phyloP scores from a whole-genome alignment of 768 basidiomycete species.

The Flagelloscypha sp. region DNA sequence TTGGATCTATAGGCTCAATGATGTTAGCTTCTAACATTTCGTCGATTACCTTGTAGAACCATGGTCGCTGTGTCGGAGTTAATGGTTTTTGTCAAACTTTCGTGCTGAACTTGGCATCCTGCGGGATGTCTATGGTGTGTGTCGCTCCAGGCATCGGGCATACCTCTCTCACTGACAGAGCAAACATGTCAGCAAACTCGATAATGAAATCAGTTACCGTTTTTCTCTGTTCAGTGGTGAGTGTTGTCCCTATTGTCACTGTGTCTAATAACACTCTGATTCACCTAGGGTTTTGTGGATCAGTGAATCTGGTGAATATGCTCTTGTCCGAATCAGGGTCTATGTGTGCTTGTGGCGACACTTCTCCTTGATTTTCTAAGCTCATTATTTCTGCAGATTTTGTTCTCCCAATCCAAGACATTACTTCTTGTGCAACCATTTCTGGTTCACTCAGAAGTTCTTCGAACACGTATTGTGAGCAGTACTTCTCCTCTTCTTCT shows the following conservation, averaged over 20 bases:
- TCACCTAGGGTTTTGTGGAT: background rate
- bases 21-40: constrained; percentile 26
- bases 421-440: too few relatives aligned
- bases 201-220: constrained; percentile 16
- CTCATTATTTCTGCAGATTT: too few relatives aligned
- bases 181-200: constrained; percentile 31
- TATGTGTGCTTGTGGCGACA: background rate
- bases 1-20: constrained; percentile 18
- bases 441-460: too few relatives aligned
- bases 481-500: too few relatives aligned
- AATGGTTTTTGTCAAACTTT: constrained; percentile 24
- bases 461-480: too few relatives aligned
- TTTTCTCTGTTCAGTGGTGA: constrained; percentile 16
- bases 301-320: background rate
- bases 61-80: constrained; percentile 23
- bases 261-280: background rate
- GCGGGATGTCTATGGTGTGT: constrained; percentile 25
- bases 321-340: background rate
- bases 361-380: too few relatives aligned
- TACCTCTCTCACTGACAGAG: constrained; percentile 31
- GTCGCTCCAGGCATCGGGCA: constrained; percentile 18
- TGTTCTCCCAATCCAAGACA: too few relatives aligned
- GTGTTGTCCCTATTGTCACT: constrained; percentile 21
- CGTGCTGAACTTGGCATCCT: constrained; percentile 18
- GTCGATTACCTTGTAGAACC: constrained; percentile 22